Percentiles rank a stretch among this genome's conserved stretches.
Conservation (phyloP, 129 eudicot species). For the Flaveria ramosissima region DNA sequence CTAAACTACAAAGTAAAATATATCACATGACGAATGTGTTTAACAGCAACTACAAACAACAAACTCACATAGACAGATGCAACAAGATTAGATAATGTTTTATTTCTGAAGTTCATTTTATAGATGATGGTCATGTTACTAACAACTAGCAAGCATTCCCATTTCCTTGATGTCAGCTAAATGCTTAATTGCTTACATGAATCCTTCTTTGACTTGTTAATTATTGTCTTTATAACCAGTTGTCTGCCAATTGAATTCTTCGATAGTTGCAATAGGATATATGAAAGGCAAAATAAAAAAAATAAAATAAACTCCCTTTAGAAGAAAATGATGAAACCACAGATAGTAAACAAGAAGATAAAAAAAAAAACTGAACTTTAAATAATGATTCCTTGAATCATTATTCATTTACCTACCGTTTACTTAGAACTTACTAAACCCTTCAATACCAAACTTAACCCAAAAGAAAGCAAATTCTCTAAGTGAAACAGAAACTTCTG, state of each 20-base stretch:
- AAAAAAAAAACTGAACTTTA: neutral
- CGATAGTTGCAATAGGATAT: too few species aligned
- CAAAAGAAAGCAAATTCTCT: conserved; percentile 23
- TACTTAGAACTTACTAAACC: conserved; percentile 40
- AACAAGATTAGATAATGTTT: neutral
- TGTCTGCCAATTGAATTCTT: neutral
- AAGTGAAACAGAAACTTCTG: conserved; percentile 29
- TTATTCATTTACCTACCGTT: conserved; percentile 27
- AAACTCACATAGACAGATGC: neutral
- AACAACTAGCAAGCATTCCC: too few species aligned
- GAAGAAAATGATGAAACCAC: neutral
- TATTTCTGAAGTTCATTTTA: too few species aligned
- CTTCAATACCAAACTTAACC: conserved; percentile 36
- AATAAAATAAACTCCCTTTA: too few species aligned
- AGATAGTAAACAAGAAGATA: conserved; percentile 25
- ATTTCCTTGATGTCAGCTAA: too few species aligned
- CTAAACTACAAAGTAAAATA: neutral
- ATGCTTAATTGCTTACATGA: neutral
- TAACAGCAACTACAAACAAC: neutral
- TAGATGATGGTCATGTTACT: too few species aligned
- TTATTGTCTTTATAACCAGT: neutral
- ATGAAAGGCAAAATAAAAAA: too few species aligned
- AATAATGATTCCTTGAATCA: conserved; percentile 14
- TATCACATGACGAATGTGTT: neutral
- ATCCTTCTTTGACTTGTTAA: conserved; percentile 20